These are phyloP conservation scores for Crithidia fasciculata DNA, from an alignment of 208 protist species.

Conservation along the genomic window DNA sequence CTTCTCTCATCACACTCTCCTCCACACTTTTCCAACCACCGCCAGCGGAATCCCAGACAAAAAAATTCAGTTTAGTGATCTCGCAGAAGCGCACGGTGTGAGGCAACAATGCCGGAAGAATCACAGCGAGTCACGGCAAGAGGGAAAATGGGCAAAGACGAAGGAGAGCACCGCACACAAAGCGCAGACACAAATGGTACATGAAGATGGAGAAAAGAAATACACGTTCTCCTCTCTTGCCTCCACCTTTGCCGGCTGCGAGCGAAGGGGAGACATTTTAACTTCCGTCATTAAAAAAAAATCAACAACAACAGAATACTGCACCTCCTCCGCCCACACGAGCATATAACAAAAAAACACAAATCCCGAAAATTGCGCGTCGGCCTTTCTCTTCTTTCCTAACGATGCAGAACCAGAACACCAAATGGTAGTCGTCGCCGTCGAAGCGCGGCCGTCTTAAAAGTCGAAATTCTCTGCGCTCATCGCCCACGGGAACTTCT, in stretches of 20 bases:
- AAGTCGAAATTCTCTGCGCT: constrained; percentile 82
- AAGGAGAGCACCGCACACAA: background rate
- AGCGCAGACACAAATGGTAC: background rate
- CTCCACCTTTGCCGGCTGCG: too few species aligned
- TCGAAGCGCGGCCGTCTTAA: constrained; percentile 20
- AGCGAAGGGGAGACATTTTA: too few species aligned
- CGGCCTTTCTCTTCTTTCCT: background rate
- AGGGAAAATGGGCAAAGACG: background rate
- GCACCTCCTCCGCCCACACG: too few species aligned
- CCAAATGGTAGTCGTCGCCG: background rate
- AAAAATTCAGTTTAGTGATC: too few species aligned
- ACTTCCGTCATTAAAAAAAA: background rate
- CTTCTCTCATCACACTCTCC: too few species aligned
- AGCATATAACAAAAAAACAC: background rate
- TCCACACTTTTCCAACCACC: too few species aligned
- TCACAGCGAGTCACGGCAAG: background rate
- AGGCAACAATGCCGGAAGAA: too few species aligned
- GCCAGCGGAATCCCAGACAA: too few species aligned
- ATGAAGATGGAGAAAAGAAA: background rate
- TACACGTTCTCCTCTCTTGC: too few species aligned
- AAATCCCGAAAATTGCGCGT: background rate
- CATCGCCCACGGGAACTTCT: constrained; percentile 98
- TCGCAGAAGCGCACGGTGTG: too few species aligned
- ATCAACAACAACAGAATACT: background rate
- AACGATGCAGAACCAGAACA: background rate